Percentiles rank a stretch among this genome's conserved stretches.
These are phyloP conservation scores for Blepharisma undulans DNA, from an alignment of 169 alveolate species.

Conservation along the genomic window DNA sequence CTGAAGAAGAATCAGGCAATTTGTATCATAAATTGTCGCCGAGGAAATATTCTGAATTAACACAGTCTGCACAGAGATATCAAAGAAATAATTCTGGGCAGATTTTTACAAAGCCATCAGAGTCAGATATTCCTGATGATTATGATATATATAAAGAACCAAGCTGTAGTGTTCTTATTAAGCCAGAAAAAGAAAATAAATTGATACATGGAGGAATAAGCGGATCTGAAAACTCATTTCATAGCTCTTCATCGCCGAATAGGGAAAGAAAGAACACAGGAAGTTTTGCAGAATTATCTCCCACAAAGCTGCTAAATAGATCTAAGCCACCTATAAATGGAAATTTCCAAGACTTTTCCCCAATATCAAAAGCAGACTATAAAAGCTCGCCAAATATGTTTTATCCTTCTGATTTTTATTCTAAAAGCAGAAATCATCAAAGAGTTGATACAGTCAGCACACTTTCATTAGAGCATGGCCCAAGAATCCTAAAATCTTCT, in stretches of 20 bases:
- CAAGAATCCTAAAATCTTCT: not conserved
- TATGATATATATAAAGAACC: not conserved
- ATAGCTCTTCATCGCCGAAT: not conserved
- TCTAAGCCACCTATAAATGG: not conserved
- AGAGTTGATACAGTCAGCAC: not conserved
- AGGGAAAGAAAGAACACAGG: not conserved
- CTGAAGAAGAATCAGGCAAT: not conserved
- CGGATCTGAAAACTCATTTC: not conserved
- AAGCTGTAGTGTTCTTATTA: not conserved
- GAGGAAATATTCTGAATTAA: not conserved
- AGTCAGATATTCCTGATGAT: not conserved
- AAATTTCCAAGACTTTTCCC: not conserved
- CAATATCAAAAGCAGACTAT: not conserved
- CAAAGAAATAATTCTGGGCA: not conserved
- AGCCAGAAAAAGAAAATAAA: not conserved
- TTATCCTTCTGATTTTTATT: not conserved
- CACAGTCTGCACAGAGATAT: not conserved
- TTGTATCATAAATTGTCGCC: not conserved
- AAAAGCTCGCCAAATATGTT: not conserved
- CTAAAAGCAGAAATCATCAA: not conserved
- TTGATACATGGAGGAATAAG: not conserved
- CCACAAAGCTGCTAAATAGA: not conserved
- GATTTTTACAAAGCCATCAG: not conserved
- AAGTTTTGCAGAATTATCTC: not conserved
- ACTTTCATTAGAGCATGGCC: not conserved